Percentiles rank a stretch among this genome's conserved stretches.
These are phyloP conservation scores for Zygosaccharomyces lentus DNA, from an alignment of 805 yeast genomes.

Conservation along the genomic window DNA sequence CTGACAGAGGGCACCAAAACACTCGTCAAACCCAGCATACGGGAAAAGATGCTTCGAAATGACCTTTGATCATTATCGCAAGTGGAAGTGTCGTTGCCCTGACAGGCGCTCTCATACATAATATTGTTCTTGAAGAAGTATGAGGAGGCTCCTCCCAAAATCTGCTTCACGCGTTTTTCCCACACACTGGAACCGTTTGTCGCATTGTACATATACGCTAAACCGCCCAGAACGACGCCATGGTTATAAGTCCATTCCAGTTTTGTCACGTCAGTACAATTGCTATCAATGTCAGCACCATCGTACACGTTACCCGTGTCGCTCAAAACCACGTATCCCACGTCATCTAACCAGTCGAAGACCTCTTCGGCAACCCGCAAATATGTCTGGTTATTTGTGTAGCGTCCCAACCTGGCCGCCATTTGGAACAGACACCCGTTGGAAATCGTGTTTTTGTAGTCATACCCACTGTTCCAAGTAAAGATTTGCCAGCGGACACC, in stretches of 20 bases:
- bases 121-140: slow-evolving; percentile 49
- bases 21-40: slow-evolving; percentile 58
- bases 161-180: slow-evolving; percentile 44
- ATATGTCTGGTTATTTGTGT: slow-evolving; percentile 50
- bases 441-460: slow-evolving; percentile 61
- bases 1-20: slow-evolving; percentile 48
- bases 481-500: slow-evolving; percentile 71
- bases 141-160: slow-evolving; percentile 44
- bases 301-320: slow-evolving; percentile 65
- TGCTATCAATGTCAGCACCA: slow-evolving; percentile 53
- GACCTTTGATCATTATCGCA: slow-evolving; percentile 78
- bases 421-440: slow-evolving; percentile 61
- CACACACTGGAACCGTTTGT: slow-evolving; percentile 49
- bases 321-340: slow-evolving; percentile 43
- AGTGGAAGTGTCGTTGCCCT: slow-evolving; percentile 31
- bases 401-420: slow-evolving; percentile 59
- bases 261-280: slow-evolving; percentile 58
- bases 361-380: slow-evolving; percentile 49
- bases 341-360: slow-evolving; percentile 56
- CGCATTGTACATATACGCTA: slow-evolving; percentile 62
- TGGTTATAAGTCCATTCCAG: slow-evolving; percentile 67
- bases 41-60: slow-evolving; percentile 64
- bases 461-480: slow-evolving; percentile 55
- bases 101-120: slow-evolving; percentile 63
- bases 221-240: slow-evolving; percentile 62